Evolutionary conservation across 2,329 filamentous ascomycete species (phyloP).

Genomic region (Blastomyces silverae): DNA sequence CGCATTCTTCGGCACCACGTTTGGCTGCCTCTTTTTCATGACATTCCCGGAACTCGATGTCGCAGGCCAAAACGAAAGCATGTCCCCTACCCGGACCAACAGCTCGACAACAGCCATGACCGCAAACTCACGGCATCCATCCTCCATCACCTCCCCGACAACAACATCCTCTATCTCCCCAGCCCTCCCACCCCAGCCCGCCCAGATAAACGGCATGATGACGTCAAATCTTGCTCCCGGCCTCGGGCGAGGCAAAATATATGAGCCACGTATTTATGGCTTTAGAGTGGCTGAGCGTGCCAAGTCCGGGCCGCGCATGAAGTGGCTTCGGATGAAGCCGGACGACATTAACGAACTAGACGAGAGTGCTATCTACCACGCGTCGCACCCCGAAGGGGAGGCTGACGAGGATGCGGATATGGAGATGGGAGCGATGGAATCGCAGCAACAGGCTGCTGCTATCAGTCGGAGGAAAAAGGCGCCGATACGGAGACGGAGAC

Average conservation of each 20-base stretch:
- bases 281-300: constrained; percentile 90
- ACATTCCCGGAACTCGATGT: constrained; percentile 96
- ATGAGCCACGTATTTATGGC: constrained; percentile 93
- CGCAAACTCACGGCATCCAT: constrained; percentile 28
- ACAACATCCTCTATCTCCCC: constrained; percentile 22
- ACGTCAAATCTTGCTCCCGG: constrained; percentile 82
- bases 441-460: constrained; percentile 34
- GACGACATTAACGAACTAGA: constrained; percentile 74
- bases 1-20: constrained; percentile 96
- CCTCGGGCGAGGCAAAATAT: constrained; percentile 73
- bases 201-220: constrained; percentile 74
- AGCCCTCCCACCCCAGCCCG: constrained; percentile 44
- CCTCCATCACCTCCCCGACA: constrained; percentile 24
- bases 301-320: constrained; percentile 87
- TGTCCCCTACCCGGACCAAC: constrained; percentile 27
- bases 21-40: constrained; percentile 94
- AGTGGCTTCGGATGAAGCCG: constrained; percentile 85
- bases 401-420: constrained; percentile 33
- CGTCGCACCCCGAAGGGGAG: constrained; percentile 29
- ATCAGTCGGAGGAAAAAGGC: constrained; percentile 39
- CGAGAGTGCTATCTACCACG: constrained; percentile 49
- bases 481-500: constrained; percentile 37
- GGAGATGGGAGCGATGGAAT: constrained; percentile 32
- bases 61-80: constrained; percentile 54
- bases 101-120: constrained; percentile 19